phyloP scores from a whole-genome alignment of 805 yeast genomes.

The Saccharomycopsis sp. region DNA sequence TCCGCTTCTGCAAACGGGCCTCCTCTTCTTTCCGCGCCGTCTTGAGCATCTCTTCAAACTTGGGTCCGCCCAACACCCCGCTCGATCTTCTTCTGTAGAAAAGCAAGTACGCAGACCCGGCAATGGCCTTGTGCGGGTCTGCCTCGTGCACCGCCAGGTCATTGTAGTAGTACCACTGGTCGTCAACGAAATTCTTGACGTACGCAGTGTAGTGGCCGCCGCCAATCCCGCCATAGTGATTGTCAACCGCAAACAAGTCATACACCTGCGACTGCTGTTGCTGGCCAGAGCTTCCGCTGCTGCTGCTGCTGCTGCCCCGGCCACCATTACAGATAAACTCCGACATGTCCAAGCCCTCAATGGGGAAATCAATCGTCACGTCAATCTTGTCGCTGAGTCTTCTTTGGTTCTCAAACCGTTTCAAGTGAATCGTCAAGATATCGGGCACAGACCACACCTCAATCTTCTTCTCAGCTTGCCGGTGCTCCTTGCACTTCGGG shows the following conservation, averaged over 20 bases:
- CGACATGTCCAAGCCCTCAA: constrained; percentile 67
- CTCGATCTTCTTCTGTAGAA: constrained; percentile 58
- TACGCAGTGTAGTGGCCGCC: constrained; percentile 97
- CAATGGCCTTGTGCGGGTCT: constrained; percentile 50
- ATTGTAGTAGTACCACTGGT: constrained; percentile 82
- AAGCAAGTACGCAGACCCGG: constrained; percentile 77
- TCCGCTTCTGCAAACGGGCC: background rate
- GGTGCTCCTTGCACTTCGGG: constrained; percentile 78
- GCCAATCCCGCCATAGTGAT: constrained; percentile 92
- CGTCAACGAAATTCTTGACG: constrained; percentile 68
- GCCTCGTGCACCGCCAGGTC: constrained; percentile 66
- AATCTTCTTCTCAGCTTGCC: constrained; percentile 83
- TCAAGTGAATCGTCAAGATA: constrained; percentile 78
- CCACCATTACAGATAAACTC: constrained; percentile 38
- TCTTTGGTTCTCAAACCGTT: constrained; percentile 77
- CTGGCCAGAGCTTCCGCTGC: constrained; percentile 25
- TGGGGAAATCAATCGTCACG: constrained; percentile 78
- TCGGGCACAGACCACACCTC: constrained; percentile 95
- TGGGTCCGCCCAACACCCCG: constrained; percentile 39
- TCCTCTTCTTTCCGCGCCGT: constrained; percentile 31
- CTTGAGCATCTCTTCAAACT: constrained; percentile 33
- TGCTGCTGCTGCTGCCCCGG: constrained; percentile 12
- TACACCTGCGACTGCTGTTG: too few relatives aligned
- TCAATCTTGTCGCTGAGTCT: constrained; percentile 86
- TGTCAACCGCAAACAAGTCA: constrained; percentile 88